phyloP scores from a whole-genome alignment of 805 yeast genomes.

The Nadsonia fulvescens region DNA sequence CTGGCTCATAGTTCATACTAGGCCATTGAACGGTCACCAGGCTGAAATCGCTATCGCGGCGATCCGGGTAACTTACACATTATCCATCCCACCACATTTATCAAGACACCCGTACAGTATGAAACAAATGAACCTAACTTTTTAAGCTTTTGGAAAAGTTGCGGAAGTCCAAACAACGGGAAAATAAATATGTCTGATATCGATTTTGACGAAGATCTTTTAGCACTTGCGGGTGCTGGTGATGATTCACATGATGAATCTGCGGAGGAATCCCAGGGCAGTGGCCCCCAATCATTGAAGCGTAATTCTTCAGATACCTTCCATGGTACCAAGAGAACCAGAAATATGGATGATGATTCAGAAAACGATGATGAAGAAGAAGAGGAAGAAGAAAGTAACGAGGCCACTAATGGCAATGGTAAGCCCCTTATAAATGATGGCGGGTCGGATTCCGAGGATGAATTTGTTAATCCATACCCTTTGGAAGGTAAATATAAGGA shows the following conservation, averaged over 20 bases:
- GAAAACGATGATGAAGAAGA: constrained; percentile 24
- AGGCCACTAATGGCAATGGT: constrained; percentile 12
- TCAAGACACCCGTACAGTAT: too few species aligned
- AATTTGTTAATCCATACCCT: constrained; percentile 61
- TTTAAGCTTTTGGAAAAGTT: too few species aligned
- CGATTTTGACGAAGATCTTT: constrained; percentile 75
- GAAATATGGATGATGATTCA: constrained; percentile 17
- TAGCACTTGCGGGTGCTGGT: constrained; percentile 81
- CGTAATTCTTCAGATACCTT: constrained; percentile 4
- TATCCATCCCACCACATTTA: too few species aligned
- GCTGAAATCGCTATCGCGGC: too few species aligned
- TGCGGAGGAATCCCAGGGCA: constrained; percentile 5
- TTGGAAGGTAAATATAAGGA: constrained; percentile 80
- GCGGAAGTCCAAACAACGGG: too few species aligned
- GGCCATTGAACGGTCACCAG: too few species aligned
- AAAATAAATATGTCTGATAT: constrained; percentile 70
- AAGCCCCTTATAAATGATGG: constrained; percentile 23
- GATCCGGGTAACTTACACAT: too few species aligned
- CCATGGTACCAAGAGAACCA: constrained; percentile 18
- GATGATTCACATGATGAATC: constrained; percentile 21
- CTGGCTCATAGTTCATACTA: constrained; percentile 1
- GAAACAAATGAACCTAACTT: too few species aligned
- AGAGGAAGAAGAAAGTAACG: constrained; percentile 20
- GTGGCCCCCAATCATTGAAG: constrained; percentile 5
- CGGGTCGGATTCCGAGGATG: constrained; percentile 16